Base-by-base conservation (phyloP, 371 early-diverging fungal genomes). In the Syncephalastrum monosporum region DNA sequence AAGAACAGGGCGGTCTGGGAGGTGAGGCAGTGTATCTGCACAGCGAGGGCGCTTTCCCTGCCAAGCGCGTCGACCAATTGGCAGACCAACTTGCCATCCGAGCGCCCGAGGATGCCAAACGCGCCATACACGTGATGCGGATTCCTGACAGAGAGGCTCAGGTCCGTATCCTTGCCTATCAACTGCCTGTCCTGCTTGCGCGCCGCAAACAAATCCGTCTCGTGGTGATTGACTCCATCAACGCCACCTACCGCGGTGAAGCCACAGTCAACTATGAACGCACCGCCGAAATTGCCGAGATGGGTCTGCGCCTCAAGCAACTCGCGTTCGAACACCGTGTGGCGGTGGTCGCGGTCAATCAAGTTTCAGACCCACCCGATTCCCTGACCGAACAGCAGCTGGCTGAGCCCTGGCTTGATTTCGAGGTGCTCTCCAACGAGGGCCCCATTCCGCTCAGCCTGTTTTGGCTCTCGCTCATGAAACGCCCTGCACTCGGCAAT, bases 221-320 rank as follows among this genome's bases (percentile, higher is more conserved):
- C 21, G 72, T 95, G 16, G 81, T 95, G 8, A 76, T 95, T 33
- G 96, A 95, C 68, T 91, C 93, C 0, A 86, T 95, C n/a, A 82
- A 91, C 15, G 87, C 91, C 6, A 82, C 85, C 38, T 86, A 91
- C 63, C 82, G 91, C 17, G 79, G 83, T 41, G 84, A 81, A 29
- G 38, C 63, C 15, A 12, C 8, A 13, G 52, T 49, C 16, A 23
- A 42, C 15, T 74, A 74, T 23, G 70, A 82, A 21, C 74, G 83
- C 12, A 74, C 84, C 47, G 59, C 71, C 2, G 74, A 81, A 19
- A 70, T 91, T 6, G 77, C 86, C 42, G 81, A 81, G 50, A 56
- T 90, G 27, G 88, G 88, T 0, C 69, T 67, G 0, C 68, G 74
- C 12, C 63, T 92, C n/a, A 87, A 89, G 47, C 68, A 72, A 25